Conservation (phyloP, 257 asterid species). For the Solanum neorickii region DNA sequence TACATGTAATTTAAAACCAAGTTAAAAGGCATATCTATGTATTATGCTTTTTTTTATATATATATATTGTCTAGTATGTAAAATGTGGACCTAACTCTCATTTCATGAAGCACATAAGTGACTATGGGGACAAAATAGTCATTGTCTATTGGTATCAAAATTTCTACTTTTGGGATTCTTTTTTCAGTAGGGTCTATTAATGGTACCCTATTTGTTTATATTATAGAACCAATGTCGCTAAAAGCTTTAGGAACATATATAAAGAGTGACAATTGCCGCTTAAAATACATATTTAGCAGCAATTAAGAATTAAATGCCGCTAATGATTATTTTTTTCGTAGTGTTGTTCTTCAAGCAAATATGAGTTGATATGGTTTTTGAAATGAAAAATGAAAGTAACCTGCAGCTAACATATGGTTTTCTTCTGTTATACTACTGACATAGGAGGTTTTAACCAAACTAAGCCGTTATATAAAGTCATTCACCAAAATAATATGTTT, state of each 20-base stretch:
- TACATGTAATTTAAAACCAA: no score
- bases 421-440: neutral
- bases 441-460: no score
- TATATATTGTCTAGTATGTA: neutral
- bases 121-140: constrained; percentile 21
- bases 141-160: constrained; percentile 10
- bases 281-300: no score
- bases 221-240: no score
- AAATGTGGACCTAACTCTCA: constrained; percentile 20
- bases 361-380: neutral
- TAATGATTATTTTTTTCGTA: no score
- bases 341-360: neutral
- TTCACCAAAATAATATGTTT: no score
- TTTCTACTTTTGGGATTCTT: neutral
- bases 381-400: neutral
- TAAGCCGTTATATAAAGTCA: no score
- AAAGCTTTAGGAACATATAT: no score
- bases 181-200: neutral
- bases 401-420: neutral
- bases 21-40: no score
- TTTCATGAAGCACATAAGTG: constrained; percentile 6
- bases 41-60: no score
- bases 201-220: neutral
- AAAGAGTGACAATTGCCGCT: no score
- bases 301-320: no score